Conservation (phyloP, 345 rosid species). For the Syzygium aromaticum region DNA sequence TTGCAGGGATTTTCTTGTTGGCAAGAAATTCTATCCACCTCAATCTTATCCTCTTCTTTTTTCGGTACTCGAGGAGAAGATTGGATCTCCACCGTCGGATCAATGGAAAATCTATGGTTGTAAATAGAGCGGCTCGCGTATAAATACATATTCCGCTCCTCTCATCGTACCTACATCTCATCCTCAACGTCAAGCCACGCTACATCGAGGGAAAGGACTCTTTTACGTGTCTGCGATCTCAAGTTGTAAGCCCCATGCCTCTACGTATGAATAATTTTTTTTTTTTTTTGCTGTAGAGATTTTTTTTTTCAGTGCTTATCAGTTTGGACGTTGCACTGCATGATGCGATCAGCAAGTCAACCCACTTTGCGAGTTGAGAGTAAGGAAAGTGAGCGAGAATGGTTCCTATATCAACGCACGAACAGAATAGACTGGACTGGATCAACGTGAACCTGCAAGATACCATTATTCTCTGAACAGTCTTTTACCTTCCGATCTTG, state of each 20-base stretch:
- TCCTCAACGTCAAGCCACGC: neutral
- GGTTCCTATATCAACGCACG: neutral
- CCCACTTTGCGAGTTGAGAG: neutral
- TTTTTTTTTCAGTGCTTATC: neutral
- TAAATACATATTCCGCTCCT: neutral
- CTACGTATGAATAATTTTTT: neutral
- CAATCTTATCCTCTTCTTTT: too few species aligned
- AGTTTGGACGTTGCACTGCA: neutral
- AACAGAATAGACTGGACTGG: neutral
- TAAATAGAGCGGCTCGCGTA: neutral
- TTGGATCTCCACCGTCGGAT: neutral
- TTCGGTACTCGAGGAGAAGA: too few species aligned
- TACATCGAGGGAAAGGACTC: neutral
- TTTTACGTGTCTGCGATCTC: neutral
- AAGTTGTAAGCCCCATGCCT: neutral
- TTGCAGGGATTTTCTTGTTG: too few species aligned
- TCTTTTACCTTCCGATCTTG: neutral
- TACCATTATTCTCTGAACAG: neutral
- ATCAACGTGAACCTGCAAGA: neutral
- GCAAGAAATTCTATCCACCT: too few species aligned
- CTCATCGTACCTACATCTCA: neutral
- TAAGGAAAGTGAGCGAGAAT: neutral
- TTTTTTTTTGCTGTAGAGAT: neutral
- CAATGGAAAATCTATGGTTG: neutral
- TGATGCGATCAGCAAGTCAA: neutral